These are phyloP conservation scores for Alternaria alternata DNA, from an alignment of 2,329 filamentous ascomycete species.

Conservation along the genomic window DNA sequence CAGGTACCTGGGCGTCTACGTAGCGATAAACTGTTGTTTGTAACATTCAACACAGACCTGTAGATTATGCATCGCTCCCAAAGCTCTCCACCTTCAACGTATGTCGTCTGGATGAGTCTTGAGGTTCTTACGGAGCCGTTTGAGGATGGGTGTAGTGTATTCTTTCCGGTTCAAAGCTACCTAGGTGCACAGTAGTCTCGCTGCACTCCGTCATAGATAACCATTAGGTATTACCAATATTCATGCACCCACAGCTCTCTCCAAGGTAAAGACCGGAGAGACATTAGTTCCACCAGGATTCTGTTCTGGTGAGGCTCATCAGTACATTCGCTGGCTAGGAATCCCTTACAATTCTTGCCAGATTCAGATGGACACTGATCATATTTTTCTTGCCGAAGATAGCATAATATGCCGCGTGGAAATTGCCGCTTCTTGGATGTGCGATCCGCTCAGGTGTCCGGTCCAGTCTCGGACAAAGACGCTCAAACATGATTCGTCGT, in stretches of 20 bases:
- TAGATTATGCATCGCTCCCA: neutral
- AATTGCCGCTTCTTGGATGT: neutral
- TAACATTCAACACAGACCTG: too few relatives aligned
- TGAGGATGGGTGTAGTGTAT: neutral
- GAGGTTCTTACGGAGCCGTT: neutral
- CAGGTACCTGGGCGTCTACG: neutral
- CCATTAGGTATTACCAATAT: neutral
- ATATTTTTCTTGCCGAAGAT: neutral
- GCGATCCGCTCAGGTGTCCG: neutral
- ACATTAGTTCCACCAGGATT: neutral
- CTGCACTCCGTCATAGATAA: neutral
- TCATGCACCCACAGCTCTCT: neutral
- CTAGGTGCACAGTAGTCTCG: neutral
- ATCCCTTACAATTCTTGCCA: neutral
- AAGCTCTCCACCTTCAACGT: neutral
- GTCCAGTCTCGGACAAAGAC: constrained; percentile 1
- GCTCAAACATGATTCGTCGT: neutral
- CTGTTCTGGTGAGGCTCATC: neutral
- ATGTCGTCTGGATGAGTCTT: neutral
- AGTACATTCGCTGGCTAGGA: neutral
- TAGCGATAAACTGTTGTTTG: neutral
- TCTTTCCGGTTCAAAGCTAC: neutral
- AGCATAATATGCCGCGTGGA: neutral
- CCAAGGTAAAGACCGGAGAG: neutral
- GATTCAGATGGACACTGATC: neutral